A percentile compares a stretch with the other conserved stretches of the same genome.
These are phyloP conservation scores for Diaporthe velutina DNA, from an alignment of 2,329 filamentous ascomycete genomes.

Conservation along the genomic window DNA sequence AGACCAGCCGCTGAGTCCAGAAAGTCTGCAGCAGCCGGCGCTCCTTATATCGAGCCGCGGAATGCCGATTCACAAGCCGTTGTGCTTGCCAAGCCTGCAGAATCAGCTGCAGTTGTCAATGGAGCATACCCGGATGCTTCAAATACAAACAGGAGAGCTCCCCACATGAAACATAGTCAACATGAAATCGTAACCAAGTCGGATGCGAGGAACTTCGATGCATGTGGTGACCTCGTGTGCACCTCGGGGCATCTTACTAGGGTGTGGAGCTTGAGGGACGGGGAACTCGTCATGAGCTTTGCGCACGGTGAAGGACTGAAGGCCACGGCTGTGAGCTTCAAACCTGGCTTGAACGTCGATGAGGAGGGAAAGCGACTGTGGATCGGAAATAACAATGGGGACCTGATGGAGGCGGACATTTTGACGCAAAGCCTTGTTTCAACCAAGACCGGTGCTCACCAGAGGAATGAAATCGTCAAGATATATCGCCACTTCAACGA, in stretches of 20 bases:
- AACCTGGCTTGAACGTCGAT: constrained; percentile 81
- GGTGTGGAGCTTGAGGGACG: constrained; percentile 88
- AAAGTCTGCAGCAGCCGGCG: constrained; percentile 39
- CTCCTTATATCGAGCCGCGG: constrained; percentile 23
- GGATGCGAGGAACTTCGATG: constrained; percentile 86
- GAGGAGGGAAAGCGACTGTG: constrained; percentile 87
- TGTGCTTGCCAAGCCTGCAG: constrained; percentile 45
- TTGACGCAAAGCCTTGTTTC: constrained; percentile 77
- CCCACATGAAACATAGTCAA: constrained; percentile 78
- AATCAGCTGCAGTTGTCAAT: constrained; percentile 60
- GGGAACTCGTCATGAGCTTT: constrained; percentile 84
- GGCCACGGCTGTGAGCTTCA: constrained; percentile 86
- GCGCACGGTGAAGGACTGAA: constrained; percentile 88
- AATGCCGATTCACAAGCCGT: constrained; percentile 26
- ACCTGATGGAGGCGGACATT: constrained; percentile 91
- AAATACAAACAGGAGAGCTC: constrained; percentile 85
- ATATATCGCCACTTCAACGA: constrained; percentile 90
- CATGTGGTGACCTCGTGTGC: constrained; percentile 89
- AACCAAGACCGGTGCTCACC: constrained; percentile 79
- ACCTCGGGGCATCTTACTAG: constrained; percentile 89
- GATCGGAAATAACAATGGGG: constrained; percentile 90
- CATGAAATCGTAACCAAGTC: constrained; percentile 86
- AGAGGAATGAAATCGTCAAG: constrained; percentile 82
- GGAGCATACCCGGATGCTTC: constrained; percentile 87
- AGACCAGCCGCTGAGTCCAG: constrained; percentile 54